Percentiles rank a stretch among this genome's conserved stretches.
Evolutionary conservation across 257 asterid genomes (phyloP).

Genomic region (Paraleonurus japonicus): DNA sequence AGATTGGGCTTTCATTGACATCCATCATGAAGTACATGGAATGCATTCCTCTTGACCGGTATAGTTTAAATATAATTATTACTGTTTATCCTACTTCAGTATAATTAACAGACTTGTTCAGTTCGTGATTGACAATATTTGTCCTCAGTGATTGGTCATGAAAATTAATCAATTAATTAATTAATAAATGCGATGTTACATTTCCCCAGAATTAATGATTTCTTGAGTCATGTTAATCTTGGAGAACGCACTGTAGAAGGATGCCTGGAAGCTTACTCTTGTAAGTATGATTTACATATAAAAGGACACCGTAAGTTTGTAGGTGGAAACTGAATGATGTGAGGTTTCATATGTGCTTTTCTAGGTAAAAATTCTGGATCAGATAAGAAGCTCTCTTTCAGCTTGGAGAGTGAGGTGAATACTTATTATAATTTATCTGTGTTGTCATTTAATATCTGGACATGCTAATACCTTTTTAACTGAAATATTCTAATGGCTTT

Average conservation of each 20-base stretch:
- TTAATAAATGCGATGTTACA: slow-evolving; percentile 4
- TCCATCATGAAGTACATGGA: slow-evolving; percentile 84
- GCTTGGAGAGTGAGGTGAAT: slow-evolving; percentile 88
- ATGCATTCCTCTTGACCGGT: slow-evolving; percentile 82
- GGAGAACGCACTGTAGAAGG: slow-evolving; percentile 90
- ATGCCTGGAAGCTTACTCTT: slow-evolving; percentile 91
- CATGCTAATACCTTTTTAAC: neutral
- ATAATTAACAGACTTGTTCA: neutral
- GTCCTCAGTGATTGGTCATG: neutral
- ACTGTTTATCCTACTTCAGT: neutral
- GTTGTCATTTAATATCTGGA: neutral
- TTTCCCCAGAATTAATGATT: slow-evolving; percentile 65
- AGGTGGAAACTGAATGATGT: slow-evolving; percentile 11
- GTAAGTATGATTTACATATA: slow-evolving; percentile 48
- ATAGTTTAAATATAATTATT: slow-evolving; percentile 16
- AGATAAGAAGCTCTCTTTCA: slow-evolving; percentile 88
- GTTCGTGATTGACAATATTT: neutral
- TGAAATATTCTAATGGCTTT: neutral
- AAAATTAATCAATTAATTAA: neutral
- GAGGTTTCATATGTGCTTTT: slow-evolving; percentile 18
- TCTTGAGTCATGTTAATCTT: slow-evolving; percentile 76
- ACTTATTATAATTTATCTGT: slow-evolving; percentile 17
- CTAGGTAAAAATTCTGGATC: slow-evolving; percentile 89
- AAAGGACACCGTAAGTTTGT: neutral
- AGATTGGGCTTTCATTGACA: slow-evolving; percentile 18